Evolutionary conservation across 2,329 filamentous ascomycete species (phyloP).

Genomic region (Botrytis cinerea): DNA sequence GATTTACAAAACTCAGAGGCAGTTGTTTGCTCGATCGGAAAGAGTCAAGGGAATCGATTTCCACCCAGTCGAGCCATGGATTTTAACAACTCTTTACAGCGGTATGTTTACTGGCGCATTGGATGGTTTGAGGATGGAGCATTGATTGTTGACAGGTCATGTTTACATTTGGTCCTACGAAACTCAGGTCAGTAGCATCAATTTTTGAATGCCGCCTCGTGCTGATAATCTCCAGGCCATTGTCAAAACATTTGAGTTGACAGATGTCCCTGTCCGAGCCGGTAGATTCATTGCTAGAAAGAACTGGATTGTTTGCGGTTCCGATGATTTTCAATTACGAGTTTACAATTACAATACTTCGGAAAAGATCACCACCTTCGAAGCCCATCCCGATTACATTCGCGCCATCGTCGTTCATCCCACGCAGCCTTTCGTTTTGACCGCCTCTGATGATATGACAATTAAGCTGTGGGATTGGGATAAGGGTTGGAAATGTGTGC

Average conservation of each 20-base stretch:
- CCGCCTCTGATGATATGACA: conserved; percentile 96
- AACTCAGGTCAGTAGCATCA: conserved; percentile 61
- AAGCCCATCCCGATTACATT: conserved; percentile 98
- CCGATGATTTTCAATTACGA: conserved; percentile 83
- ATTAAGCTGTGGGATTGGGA: conserved; percentile 99
- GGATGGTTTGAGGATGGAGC: conserved; percentile 23
- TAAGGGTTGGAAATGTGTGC: conserved; percentile 92
- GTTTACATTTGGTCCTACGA: conserved; percentile 99
- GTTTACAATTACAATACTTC: conserved; percentile 99
- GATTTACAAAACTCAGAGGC: conserved; percentile 58
- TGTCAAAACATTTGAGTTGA: conserved; percentile 98
- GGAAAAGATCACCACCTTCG: conserved; percentile 96
- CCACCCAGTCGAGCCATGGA: conserved; percentile 95
- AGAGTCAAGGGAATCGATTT: conserved; percentile 98
- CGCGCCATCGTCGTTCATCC: conserved; percentile 95
- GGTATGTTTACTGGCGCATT: conserved; percentile 55
- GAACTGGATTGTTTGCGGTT: conserved; percentile 98
- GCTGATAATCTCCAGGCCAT: conserved; percentile 59
- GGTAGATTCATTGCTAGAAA: conserved; percentile 96
- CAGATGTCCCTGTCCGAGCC: conserved; percentile 95
- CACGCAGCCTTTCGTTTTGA: conserved; percentile 91
- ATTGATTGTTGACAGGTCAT: conserved; percentile 65
- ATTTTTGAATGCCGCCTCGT: not conserved
- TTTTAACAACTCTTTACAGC: conserved; percentile 93
- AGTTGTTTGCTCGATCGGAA: conserved; percentile 86